Percentiles rank a stretch among this genome's conserved stretches.
phyloP scores from a whole-genome alignment of 352 stramenopile genomes.

The Aphanomyces euteiches region DNA sequence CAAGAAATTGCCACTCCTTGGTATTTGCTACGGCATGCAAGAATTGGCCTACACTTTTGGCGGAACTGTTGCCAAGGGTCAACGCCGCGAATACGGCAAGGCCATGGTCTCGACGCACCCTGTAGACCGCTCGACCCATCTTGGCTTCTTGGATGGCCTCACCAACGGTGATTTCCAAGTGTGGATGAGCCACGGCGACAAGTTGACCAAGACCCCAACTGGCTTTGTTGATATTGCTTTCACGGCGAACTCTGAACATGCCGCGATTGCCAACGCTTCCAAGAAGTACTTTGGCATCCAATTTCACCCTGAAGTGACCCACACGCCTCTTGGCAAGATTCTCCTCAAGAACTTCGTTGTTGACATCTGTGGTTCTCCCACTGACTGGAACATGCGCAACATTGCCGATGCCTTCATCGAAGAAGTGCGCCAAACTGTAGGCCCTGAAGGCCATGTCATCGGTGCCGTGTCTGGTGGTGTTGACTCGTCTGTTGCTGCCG shows the following conservation, averaged over 20 bases:
- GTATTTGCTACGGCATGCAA: constrained; percentile 97
- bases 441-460: constrained; percentile 95
- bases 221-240: constrained; percentile 88
- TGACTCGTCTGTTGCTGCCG: constrained; percentile 97
- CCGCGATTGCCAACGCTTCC: constrained; percentile 92
- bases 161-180: constrained; percentile 93
- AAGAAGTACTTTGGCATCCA: constrained; percentile 97
- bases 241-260: constrained; percentile 90
- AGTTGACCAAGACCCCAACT: constrained; percentile 91
- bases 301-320: constrained; percentile 94
- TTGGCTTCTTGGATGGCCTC: constrained; percentile 85
- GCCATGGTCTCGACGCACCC: constrained; percentile 84
- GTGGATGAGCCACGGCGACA: constrained; percentile 99
- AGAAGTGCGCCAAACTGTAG: constrained; percentile 89
- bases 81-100: constrained; percentile 97
- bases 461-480: constrained; percentile 97
- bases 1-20: constrained; percentile 94
- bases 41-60: constrained; percentile 96
- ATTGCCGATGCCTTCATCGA: constrained; percentile 90
- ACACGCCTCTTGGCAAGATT: constrained; percentile 92
- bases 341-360: constrained; percentile 98
- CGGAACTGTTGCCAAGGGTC: constrained; percentile 89
- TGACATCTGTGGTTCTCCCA: constrained; percentile 91
- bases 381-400: constrained; percentile 98
- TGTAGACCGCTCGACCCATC: constrained; percentile 43